A percentile compares a stretch with the other conserved stretches of the same genome.
phyloP scores from a whole-genome alignment of 2,329 filamentous ascomycete species.

The Pestalotiopsis sp. region DNA sequence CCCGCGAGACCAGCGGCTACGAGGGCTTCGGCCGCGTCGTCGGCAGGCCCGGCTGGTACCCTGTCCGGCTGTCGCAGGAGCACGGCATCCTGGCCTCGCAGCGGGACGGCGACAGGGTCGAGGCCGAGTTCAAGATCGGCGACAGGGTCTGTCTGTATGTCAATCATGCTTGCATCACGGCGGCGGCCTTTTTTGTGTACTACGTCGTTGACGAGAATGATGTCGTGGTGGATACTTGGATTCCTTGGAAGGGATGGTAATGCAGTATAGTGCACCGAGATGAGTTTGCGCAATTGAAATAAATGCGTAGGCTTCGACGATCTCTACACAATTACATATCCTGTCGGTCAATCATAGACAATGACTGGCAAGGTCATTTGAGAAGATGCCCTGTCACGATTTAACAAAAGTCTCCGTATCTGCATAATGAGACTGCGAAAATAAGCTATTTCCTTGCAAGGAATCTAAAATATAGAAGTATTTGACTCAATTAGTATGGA shows the following conservation, averaged over 20 bases:
- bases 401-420: too few species aligned
- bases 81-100: constrained; percentile 1
- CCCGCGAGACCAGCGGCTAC: neutral
- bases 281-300: too few species aligned
- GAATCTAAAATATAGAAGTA: too few species aligned
- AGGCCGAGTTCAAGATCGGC: neutral
- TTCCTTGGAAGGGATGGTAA: constrained; percentile 11
- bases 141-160: constrained; percentile 7
- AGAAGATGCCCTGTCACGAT: too few species aligned
- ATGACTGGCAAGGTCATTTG: too few species aligned
- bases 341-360: too few species aligned
- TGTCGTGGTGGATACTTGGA: constrained; percentile 5
- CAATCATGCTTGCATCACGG: constrained; percentile 10
- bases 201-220: constrained; percentile 7
- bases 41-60: neutral
- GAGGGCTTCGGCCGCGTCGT: constrained; percentile 1
- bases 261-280: too few species aligned
- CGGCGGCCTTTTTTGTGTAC: constrained; percentile 6
- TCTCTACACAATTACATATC: too few species aligned
- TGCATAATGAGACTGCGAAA: too few species aligned
- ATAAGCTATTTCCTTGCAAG: too few species aligned
- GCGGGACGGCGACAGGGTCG: neutral
- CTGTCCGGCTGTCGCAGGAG: constrained; percentile 5
- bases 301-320: too few species aligned
- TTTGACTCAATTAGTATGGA: too few species aligned